Base-by-base conservation (phyloP, 495 filamentous ascomycete genomes). In the Aspergillus kassunensis region DNA sequence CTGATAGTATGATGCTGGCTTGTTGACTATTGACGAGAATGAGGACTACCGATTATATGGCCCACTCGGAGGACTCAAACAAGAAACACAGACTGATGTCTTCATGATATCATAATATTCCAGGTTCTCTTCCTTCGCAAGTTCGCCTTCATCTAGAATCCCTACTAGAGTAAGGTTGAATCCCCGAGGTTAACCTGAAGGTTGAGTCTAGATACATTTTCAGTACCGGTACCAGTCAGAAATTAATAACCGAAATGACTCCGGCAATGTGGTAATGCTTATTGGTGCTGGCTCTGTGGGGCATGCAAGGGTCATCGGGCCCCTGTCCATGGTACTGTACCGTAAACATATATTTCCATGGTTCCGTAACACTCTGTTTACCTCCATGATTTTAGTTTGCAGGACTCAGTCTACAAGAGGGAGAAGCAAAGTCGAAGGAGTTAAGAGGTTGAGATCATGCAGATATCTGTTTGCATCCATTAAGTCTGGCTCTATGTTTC, bases 261-360 rank as follows among this genome's bases (percentile, higher is more conserved):
- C 39, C 34, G 27, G 51, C 18, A 25, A 27, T 11, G n/a, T 4
- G 23, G 25, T 2, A 42, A n/a, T 27, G 3, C 30, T 11, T 40
- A 27, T 40, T 40, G 37, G 37, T 21, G 18, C 18, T 10, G 30
- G 15, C 33, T 10, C 11, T 15, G 57, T 56, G 53, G 57, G 50
- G 49, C 13, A 46, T 60, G 58, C 58, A 60, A 60, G 58, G 58
- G 58, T 52, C 46, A 44, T 44, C 53, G 49, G 35, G 41, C 31
- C 46, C 44, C 37, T 36, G 36, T 49, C 52, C 31, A 30, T 44
- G 49, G 52, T 56, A 56, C 53, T 13, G 53, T 60, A 56, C 44
- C 31, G 57, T 56, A 56, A 50, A 30, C 6, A 33, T 29, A 18
- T 23, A 29, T 29, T 23, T 35, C 56, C 58, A 60, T 54, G 58